A percentile compares a stretch with the other conserved stretches of the same genome.
Conservation (phyloP, 805 yeast species). For the Limtongia smithiae region DNA sequence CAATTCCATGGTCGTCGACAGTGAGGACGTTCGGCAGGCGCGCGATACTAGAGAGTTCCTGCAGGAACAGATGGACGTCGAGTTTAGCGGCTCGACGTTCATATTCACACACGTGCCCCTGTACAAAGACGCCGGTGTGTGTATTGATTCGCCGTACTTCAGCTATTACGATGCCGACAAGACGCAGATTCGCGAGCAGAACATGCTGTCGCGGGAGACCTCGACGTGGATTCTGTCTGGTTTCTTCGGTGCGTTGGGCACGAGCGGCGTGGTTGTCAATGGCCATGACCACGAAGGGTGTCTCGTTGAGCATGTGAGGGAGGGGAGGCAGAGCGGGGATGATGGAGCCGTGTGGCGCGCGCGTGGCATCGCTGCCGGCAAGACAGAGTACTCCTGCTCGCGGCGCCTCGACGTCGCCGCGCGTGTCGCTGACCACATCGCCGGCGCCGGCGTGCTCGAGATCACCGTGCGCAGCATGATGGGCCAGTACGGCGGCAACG, state of each 20-base stretch:
- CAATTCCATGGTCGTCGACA: slow-evolving; percentile 79
- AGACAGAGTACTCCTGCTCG: not conserved
- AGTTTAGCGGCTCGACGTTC: slow-evolving; percentile 65
- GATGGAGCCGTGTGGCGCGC: slow-evolving; percentile 9
- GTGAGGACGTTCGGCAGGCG: slow-evolving; percentile 71
- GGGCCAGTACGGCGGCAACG: slow-evolving; percentile 92
- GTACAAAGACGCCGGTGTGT: slow-evolving; percentile 74
- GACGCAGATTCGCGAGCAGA: slow-evolving; percentile 67
- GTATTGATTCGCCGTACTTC: slow-evolving; percentile 81
- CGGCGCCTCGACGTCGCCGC: slow-evolving; percentile 1
- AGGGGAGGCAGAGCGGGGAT: too few species aligned
- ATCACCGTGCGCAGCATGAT: slow-evolving; percentile 87
- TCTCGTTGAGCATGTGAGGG: slow-evolving; percentile 41
- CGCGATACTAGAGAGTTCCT: slow-evolving; percentile 71
- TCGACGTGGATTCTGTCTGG: slow-evolving; percentile 65
- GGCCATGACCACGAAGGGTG: slow-evolving; percentile 99
- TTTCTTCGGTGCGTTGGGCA: slow-evolving; percentile 54
- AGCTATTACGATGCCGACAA: slow-evolving; percentile 54
- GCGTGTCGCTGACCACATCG: too few species aligned
- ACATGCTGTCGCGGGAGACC: slow-evolving; percentile 68
- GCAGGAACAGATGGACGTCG: slow-evolving; percentile 49
- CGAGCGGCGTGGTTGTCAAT: slow-evolving; percentile 74
- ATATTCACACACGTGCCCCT: slow-evolving; percentile 87
- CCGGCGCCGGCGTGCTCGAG: slow-evolving; percentile 13
- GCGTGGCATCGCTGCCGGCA: slow-evolving; percentile 7